Evolutionary conservation across 2,329 filamentous ascomycete species (phyloP), one percentile per base, ranked within the genome.

Genomic region (Xylaria sp.): DNA sequence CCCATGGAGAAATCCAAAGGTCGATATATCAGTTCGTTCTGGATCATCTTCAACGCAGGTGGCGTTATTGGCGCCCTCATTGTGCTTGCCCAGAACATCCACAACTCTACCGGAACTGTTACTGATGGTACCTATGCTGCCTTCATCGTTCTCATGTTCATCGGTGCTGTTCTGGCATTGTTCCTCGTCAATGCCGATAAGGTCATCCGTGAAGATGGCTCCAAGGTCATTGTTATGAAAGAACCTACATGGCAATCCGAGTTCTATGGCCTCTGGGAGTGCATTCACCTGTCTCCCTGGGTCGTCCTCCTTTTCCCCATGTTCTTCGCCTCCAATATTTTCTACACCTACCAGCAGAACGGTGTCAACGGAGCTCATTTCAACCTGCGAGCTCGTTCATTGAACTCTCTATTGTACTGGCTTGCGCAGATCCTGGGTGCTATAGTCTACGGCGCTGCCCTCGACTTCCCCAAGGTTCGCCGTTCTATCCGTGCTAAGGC

Each of bases 21-120:
- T 52, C 90, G 90, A 67, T 97, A 94, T 79, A 97, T 97, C 78
- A 92, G 92, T 68, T 90, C 89, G 83, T 97, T 97, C 82, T 97
- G 94, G 94, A 90, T 94, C 79, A 97, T 97, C 76, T 97, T 97
- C 86, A 97, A 97, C 81, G 80, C 94, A 67, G 94, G 94, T 74
- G 94, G 90, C 75, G 94, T 97, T 69, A 93, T 97, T 79, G 94
- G 94, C 70, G 89, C 90, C 76, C 80, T 90, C 74, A 92, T 93
- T 69, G 90, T 91, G n/a, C 86, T 93, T 4, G 91, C 86, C 70
- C 86, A 92, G 79, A 93, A 92, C 81, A 86, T 92, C 76, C 79
- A 92, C 81, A 85, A 83, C 67, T 85, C 78, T 15, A 80, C 46
- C 41, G 76, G 76, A 55, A 81, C 80, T 15, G 88, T 90, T 55